phyloP scores from a whole-genome alignment of 164 flowering plant genomes.

The Euptelea pleiosperma region DNA sequence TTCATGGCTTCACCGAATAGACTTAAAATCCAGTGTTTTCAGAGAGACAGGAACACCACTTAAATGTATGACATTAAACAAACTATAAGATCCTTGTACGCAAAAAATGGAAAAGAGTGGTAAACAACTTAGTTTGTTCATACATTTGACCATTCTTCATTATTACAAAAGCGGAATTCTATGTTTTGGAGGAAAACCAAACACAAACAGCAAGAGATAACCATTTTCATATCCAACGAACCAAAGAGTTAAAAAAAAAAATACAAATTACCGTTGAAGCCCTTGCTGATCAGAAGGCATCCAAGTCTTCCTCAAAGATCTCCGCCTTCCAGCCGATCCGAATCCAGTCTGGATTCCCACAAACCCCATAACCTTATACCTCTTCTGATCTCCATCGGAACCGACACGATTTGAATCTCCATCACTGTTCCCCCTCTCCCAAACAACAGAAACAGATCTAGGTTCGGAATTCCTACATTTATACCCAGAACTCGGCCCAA shows the following conservation, averaged over 20 bases:
- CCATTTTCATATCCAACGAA: too few relatives aligned
- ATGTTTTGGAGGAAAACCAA: too few relatives aligned
- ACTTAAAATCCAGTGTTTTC: too few relatives aligned
- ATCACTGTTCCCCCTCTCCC: constrained; percentile 38
- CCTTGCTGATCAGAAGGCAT: constrained; percentile 81
- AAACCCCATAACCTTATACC: constrained; percentile 86
- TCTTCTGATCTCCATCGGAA: constrained; percentile 28
- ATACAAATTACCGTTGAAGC: constrained; percentile 53
- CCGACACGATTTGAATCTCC: constrained; percentile 6
- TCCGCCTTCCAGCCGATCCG: constrained; percentile 68
- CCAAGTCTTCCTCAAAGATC: constrained; percentile 86
- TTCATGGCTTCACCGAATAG: too few relatives aligned
- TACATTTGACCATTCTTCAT: too few relatives aligned
- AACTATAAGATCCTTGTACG: too few relatives aligned
- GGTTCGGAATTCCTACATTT: constrained; percentile 35
- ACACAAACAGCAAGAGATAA: too few relatives aligned
- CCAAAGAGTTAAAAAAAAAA: not conserved
- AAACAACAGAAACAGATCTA: constrained; percentile 60
- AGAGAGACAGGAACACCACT: too few relatives aligned
- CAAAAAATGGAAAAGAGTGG: too few relatives aligned
- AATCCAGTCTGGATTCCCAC: constrained; percentile 97
- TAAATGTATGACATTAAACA: too few relatives aligned
- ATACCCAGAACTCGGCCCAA: constrained; percentile 17
- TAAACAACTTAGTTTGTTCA: too few relatives aligned
- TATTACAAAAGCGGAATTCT: too few relatives aligned